phyloP scores from a whole-genome alignment of 2,329 filamentous ascomycete genomes.

The Cytospora piceae region DNA sequence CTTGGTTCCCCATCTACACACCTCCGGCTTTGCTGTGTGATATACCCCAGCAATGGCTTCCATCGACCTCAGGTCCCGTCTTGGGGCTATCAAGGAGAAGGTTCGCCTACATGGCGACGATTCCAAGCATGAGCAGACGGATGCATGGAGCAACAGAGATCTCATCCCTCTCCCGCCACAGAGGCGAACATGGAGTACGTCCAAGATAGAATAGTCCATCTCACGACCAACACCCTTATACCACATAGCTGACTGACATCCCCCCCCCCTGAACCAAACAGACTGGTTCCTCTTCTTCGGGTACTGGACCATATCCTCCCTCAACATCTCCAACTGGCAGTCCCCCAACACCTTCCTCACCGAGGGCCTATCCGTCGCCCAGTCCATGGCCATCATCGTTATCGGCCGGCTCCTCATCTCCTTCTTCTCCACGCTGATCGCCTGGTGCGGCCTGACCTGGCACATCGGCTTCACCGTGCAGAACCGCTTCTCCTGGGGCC shows the following conservation, averaged over 20 bases:
- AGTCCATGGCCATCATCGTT: conserved; percentile 52
- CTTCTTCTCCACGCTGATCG: conserved; percentile 48
- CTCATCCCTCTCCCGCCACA: conserved; percentile 29
- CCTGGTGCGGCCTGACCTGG: conserved; percentile 53
- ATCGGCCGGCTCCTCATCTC: conserved; percentile 47
- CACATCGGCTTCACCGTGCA: conserved; percentile 56
- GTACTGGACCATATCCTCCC: conserved; percentile 37
- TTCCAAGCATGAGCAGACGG: conserved; percentile 26
- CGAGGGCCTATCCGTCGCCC: conserved; percentile 49
- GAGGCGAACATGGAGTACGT: conserved; percentile 28
- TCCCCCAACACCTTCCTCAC: conserved; percentile 50
- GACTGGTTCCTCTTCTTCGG: conserved; percentile 31
- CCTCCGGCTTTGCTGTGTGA: not conserved
- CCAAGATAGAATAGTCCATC: not conserved
- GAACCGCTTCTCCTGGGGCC: conserved; percentile 54
- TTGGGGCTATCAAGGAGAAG: conserved; percentile 23
- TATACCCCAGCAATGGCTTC: conserved; percentile 5
- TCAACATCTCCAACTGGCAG: conserved; percentile 49
- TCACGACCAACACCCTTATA: not conserved
- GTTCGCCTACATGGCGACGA: conserved; percentile 28
- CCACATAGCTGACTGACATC: not conserved
- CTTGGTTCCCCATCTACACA: no score
- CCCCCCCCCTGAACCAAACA: not conserved
- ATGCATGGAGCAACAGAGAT: conserved; percentile 30
- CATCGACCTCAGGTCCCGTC: not conserved